Conservation (phyloP, 2,329 filamentous ascomycete species). For the Botryotinia calthae region DNA sequence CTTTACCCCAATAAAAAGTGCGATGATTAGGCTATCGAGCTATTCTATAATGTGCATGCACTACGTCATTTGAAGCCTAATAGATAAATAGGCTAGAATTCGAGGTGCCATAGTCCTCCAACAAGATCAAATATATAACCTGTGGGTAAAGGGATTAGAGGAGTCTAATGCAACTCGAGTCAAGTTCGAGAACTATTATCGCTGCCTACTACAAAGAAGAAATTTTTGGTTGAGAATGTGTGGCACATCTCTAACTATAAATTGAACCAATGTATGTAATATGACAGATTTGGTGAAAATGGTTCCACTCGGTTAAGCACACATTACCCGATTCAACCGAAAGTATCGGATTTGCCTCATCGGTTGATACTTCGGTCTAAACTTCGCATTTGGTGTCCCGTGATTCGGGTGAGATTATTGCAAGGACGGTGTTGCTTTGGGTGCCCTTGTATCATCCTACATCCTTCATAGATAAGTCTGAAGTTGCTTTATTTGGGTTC, state of each 20-base stretch:
- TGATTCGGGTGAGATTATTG: neutral
- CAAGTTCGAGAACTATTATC: neutral
- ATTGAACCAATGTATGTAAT: neutral
- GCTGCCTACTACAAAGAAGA: neutral
- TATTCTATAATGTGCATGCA: neutral
- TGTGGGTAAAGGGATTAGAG: neutral
- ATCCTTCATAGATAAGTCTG: neutral
- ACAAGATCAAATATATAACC: neutral
- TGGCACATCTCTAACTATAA: neutral
- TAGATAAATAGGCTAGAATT: neutral
- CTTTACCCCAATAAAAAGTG: neutral
- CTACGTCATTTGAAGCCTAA: neutral
- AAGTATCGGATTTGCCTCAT: neutral
- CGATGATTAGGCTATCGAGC: neutral
- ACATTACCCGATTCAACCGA: neutral
- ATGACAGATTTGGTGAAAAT: neutral
- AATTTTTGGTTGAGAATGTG: neutral
- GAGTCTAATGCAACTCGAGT: neutral
- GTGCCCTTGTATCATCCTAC: neutral
- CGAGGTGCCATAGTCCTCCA: neutral
- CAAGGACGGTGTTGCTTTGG: neutral
- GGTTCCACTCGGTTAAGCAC: neutral
- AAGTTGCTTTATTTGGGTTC: neutral
- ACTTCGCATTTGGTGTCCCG: neutral
- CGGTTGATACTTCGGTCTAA: neutral